Evolutionary conservation across 2,329 filamentous ascomycete genomes (phyloP), one percentile per base, ranked within the genome.

Genomic region (Penicillium sp.): DNA sequence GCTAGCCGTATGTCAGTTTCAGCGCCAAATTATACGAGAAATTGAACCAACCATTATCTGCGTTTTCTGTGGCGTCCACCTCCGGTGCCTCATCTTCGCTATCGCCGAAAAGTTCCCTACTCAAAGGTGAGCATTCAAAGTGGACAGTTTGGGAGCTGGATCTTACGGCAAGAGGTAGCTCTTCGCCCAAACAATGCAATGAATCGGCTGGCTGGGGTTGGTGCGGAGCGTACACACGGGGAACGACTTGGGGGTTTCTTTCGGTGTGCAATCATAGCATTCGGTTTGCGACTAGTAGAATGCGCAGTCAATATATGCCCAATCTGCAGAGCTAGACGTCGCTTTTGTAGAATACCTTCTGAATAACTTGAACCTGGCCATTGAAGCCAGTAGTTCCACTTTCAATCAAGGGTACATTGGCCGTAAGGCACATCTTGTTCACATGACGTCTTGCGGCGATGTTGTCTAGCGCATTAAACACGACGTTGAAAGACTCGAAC

Each of bases 121-220:
- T 44, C 19, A 25, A 25, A 25, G 8, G 53, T 76, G 59, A 79
- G 72, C 43, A 33, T 42, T 3, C 6, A n/a, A 12, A 19, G 1
- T 0, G 25, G 9, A 4, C 0, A 9, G 0, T 3, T 10, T 15
- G 1, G 8, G n/a, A 19, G 4, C 9, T 25, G 3, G 12, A n/a
- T 62, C 70, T 60, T 68, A 79, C 82, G 91, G 94, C 60, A 99
- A 84, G 9, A 99, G 82, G 73, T 97, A 99, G 73, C 92, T 96
- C 78, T 97, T 99, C 21, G 86, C 93, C 94, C 94, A 99, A 2
- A 99, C 93, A 61, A 99, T 99, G 78, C 94, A 97, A 77, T 99
- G 94, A 43, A 99, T 97, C 0, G 93, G 91, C 69, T 97, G 93
- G 64, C 90, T 96, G 0, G 94, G 94, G 0, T 93, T 99, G 74